These are phyloP conservation scores for Larix sibirica DNA, from an alignment of 83 land plant species.

Conservation along the genomic window DNA sequence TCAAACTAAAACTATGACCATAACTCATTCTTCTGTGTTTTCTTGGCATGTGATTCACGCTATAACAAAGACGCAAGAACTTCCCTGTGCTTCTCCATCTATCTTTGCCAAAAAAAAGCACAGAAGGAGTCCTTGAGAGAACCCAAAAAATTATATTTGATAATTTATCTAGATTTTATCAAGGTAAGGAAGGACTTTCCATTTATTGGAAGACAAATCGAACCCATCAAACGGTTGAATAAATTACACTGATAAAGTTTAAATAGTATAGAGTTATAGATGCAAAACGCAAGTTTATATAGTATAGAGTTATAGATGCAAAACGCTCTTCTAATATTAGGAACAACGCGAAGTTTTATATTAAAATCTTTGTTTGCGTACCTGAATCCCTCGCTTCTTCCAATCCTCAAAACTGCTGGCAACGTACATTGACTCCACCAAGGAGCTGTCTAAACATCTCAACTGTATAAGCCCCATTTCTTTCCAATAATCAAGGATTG, in stretches of 20 bases:
- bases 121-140: too few relatives aligned
- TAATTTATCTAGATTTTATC: too few relatives aligned
- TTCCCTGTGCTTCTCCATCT: too few relatives aligned
- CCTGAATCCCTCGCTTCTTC: constrained; percentile 62
- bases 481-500: constrained; percentile 78
- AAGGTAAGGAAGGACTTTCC: too few relatives aligned
- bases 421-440: constrained; percentile 46
- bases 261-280: neutral
- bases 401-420: constrained; percentile 61
- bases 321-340: neutral
- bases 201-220: too few relatives aligned
- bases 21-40: too few relatives aligned
- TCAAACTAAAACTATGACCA: too few relatives aligned
- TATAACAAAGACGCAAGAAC: too few relatives aligned
- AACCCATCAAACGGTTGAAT: neutral
- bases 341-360: neutral
- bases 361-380: constrained; percentile 8
- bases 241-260: neutral
- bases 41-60: too few relatives aligned
- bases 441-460: constrained; percentile 35
- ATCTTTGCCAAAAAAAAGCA: too few relatives aligned
- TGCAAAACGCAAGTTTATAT: neutral
- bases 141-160: too few relatives aligned
- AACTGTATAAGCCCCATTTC: constrained; percentile 40
- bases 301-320: neutral